phyloP scores from a whole-genome alignment of 2,329 filamentous ascomycete species.

The Neonectria faginata region DNA sequence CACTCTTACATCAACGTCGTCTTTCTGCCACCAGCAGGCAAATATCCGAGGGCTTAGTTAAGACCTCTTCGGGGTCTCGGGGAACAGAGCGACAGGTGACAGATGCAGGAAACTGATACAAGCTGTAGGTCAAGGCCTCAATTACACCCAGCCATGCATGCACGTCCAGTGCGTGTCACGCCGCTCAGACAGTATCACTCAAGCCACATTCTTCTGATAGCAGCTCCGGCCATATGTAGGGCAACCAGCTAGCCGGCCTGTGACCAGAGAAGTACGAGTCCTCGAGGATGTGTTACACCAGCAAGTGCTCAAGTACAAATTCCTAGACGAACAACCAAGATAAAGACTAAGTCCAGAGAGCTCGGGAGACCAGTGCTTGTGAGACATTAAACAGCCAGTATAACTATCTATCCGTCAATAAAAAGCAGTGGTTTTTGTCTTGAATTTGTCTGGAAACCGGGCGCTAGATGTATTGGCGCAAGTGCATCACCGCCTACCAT shows the following conservation, averaged over 20 bases:
- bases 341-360: not conserved
- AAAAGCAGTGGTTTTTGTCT: too few relatives aligned
- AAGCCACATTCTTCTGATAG: not conserved
- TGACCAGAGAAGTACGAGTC: not conserved
- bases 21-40: not conserved
- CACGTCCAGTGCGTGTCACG: constrained; percentile 12
- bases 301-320: not conserved
- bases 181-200: constrained; percentile 6
- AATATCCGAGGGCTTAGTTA: not conserved
- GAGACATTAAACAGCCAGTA: too few relatives aligned
- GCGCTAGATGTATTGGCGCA: not conserved
- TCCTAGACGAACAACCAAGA: too few relatives aligned
- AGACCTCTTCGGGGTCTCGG: not conserved
- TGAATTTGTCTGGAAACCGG: too few relatives aligned
- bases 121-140: constrained; percentile 10
- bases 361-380: not conserved
- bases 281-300: not conserved
- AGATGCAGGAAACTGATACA: constrained; percentile 10
- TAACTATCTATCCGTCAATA: too few relatives aligned
- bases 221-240: not conserved
- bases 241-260: not conserved
- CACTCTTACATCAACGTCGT: constrained; percentile 3
- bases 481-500: constrained; percentile 4
- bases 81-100: constrained; percentile 6
- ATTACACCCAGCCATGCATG: constrained; percentile 4